Conservation (phyloP, 345 rosid species). For the Moringa oleifera region DNA sequence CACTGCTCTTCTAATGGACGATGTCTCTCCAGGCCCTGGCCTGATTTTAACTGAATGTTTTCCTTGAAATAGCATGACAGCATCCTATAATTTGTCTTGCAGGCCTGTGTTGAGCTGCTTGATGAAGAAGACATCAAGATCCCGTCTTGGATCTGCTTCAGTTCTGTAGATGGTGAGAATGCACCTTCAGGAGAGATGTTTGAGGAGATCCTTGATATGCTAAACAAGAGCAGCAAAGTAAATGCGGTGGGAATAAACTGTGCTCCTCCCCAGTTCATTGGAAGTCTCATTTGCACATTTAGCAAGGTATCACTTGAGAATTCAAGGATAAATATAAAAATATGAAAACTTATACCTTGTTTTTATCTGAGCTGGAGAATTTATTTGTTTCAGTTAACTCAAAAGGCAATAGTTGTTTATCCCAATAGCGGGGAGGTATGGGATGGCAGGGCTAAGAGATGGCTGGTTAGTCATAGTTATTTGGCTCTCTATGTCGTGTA, state of each 20-base stretch:
- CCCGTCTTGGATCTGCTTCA: constrained; percentile 91
- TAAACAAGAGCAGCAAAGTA: constrained; percentile 57
- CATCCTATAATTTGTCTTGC: constrained; percentile 8
- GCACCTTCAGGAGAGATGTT: constrained; percentile 85
- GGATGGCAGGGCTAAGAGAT: constrained; percentile 83
- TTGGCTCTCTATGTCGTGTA: neutral
- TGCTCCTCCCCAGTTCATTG: constrained; percentile 75
- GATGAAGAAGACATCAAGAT: constrained; percentile 72
- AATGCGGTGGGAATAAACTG: constrained; percentile 79
- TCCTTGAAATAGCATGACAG: neutral
- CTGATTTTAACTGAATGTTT: neutral
- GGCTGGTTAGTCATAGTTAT: constrained; percentile 59
- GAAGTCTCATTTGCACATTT: constrained; percentile 51
- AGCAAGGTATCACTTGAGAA: constrained; percentile 33
- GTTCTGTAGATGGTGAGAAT: constrained; percentile 72
- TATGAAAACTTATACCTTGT: neutral
- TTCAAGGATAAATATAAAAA: neutral
- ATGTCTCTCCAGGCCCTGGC: no score
- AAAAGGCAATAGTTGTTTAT: constrained; percentile 66
- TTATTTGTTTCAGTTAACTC: constrained; percentile 45
- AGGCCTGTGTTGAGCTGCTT: constrained; percentile 80
- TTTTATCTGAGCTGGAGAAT: neutral
- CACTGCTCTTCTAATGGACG: no score
- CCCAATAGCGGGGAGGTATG: constrained; percentile 92
- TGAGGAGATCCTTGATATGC: constrained; percentile 54